A percentile compares a stretch with the other conserved stretches of the same genome.
These are phyloP conservation scores for Coemansia sp. DNA, from an alignment of 192 early-diverging fungal genomes.

Conservation along the genomic window DNA sequence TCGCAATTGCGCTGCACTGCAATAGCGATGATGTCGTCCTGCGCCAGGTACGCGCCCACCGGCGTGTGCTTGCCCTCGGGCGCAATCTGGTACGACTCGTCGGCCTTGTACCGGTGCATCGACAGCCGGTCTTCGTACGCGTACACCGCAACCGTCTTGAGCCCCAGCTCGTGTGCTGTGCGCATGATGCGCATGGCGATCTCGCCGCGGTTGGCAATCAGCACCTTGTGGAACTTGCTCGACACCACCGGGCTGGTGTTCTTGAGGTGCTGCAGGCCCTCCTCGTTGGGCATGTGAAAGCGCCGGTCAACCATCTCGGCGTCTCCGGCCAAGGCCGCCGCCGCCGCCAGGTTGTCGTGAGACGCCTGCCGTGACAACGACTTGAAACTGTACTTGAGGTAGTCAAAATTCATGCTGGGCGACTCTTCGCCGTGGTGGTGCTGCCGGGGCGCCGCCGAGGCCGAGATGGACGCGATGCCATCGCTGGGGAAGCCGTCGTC, in stretches of 20 bases:
- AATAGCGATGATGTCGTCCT: conserved; percentile 87
- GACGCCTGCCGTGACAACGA: conserved; percentile 41
- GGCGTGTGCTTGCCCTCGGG: conserved; percentile 70
- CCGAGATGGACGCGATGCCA: conserved; percentile 36
- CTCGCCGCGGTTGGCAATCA: conserved; percentile 65
- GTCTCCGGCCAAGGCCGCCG: conserved; percentile 7
- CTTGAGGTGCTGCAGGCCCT: conserved; percentile 49
- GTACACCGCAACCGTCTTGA: conserved; percentile 85
- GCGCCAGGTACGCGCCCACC: conserved; percentile 92
- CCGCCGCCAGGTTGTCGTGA: conserved; percentile 35
- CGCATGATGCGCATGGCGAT: conserved; percentile 95
- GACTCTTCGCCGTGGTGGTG: conserved; percentile 24
- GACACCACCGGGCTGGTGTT: conserved; percentile 47
- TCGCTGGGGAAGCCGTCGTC: conserved; percentile 26
- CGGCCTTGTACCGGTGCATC: conserved; percentile 95
- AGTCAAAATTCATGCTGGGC: conserved; percentile 52
- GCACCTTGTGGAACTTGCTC: conserved; percentile 50
- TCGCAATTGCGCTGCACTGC: conserved; percentile 75
- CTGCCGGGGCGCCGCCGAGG: conserved; percentile 17
- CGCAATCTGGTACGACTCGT: conserved; percentile 95
- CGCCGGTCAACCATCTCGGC: conserved; percentile 48
- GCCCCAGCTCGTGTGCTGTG: conserved; percentile 86
- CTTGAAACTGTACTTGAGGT: conserved; percentile 52
- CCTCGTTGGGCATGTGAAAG: conserved; percentile 54
- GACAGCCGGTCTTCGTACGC: conserved; percentile 86